These are phyloP conservation scores for Phytophthora crassamura DNA, from an alignment of 352 stramenopile species.

Conservation along the genomic window DNA sequence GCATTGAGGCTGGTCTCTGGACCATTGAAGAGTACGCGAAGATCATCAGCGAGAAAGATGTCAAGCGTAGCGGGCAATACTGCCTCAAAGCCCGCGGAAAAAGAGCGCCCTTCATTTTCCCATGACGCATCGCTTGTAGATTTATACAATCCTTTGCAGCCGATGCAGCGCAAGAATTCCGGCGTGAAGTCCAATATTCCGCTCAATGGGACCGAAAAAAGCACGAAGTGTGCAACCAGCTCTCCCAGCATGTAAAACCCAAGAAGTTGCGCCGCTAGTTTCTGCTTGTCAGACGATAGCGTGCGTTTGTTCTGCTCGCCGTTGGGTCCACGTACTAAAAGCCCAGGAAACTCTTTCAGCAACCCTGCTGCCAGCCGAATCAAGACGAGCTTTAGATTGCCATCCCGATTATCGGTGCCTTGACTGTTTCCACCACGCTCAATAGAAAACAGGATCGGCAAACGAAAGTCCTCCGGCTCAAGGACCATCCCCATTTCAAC, in stretches of 20 bases:
- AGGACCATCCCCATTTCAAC: constrained; percentile 42
- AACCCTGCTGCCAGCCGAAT: constrained; percentile 44
- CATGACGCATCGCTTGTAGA: constrained; percentile 28
- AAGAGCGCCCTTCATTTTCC: constrained; percentile 38
- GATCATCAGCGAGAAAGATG: constrained; percentile 57
- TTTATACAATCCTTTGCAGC: constrained; percentile 36
- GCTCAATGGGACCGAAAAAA: constrained; percentile 54
- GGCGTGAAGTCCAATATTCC: constrained; percentile 64
- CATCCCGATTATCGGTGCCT: constrained; percentile 20
- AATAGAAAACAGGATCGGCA: constrained; percentile 51
- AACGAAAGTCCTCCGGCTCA: constrained; percentile 55
- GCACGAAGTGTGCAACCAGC: constrained; percentile 64
- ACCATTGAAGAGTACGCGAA: constrained; percentile 64
- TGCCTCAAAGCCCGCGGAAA: constrained; percentile 60
- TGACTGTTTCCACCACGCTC: constrained; percentile 14
- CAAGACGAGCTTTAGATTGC: constrained; percentile 49
- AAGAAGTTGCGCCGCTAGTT: constrained; percentile 33
- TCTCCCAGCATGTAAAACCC: constrained; percentile 71
- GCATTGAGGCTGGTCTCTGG: constrained; percentile 37
- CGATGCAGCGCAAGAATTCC: constrained; percentile 54
- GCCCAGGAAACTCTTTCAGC: constrained; percentile 38
- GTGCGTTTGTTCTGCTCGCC: background rate
- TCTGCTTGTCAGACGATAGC: constrained; percentile 25
- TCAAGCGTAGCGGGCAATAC: constrained; percentile 59
- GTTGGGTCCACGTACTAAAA: constrained; percentile 32